These are phyloP conservation scores for Quercus agrifolia DNA, from an alignment of 306 rosid genomes.

Conservation along the genomic window DNA sequence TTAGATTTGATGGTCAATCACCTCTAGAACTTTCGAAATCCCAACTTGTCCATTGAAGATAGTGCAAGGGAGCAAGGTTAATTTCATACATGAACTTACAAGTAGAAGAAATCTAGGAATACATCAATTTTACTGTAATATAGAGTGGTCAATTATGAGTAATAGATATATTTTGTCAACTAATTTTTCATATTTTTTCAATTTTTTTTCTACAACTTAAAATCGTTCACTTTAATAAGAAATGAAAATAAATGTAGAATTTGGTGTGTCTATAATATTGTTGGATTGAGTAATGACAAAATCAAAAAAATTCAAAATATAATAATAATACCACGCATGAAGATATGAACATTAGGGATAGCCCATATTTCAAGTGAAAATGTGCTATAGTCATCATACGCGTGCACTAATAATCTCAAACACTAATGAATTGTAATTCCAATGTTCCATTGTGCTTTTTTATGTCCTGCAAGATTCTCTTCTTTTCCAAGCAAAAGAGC, in stretches of 20 bases:
- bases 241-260: no score
- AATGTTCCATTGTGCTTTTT: constrained; percentile 33
- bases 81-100: background rate
- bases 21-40: background rate
- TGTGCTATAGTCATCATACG: constrained; percentile 27
- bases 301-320: background rate
- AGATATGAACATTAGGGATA: background rate
- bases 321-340: constrained; percentile 3
- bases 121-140: no score
- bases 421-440: constrained; percentile 38
- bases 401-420: constrained; percentile 37
- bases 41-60: background rate
- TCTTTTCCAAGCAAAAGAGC: constrained; percentile 41
- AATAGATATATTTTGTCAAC: no score
- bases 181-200: no score
- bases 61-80: background rate
- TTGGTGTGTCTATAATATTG: no score
- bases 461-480: constrained; percentile 66
- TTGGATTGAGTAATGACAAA: background rate
- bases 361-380: constrained; percentile 19
- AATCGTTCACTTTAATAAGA: no score
- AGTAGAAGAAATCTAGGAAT: no score
- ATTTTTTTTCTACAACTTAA: no score
- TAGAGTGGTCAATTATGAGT: accelerated
- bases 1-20: constrained; percentile 27